Evolutionary conservation across 176 grass and related monocot species (phyloP).

Genomic region (Musa troglodytarum): DNA sequence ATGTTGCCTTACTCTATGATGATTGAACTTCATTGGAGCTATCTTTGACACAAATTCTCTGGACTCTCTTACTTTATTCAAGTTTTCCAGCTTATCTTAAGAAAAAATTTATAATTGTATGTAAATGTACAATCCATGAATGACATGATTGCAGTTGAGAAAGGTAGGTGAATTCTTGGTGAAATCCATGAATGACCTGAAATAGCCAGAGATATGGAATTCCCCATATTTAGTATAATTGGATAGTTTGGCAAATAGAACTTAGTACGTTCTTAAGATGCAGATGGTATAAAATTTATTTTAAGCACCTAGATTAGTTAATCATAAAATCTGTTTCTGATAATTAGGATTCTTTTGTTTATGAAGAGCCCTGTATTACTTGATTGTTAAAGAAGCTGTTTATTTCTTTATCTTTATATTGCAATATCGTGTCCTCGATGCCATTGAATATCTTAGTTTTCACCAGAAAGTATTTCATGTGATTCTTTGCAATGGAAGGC

Average conservation of each 20-base stretch:
- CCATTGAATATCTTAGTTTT: background rate
- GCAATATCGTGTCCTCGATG: background rate
- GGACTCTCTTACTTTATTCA: too few relatives aligned
- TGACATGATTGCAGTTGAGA: too few relatives aligned
- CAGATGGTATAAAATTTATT: background rate
- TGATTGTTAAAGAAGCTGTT: background rate
- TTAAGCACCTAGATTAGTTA: background rate
- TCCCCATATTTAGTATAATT: background rate
- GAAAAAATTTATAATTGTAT: too few relatives aligned
- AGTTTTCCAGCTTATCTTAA: too few relatives aligned
- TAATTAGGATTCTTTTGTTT: background rate
- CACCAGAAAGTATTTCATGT: background rate
- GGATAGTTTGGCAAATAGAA: background rate
- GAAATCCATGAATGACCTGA: too few relatives aligned
- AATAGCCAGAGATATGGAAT: background rate
- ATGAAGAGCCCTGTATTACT: background rate
- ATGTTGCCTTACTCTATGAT: too few relatives aligned
- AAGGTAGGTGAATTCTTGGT: too few relatives aligned
- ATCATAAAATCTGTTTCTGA: background rate
- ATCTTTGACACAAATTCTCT: too few relatives aligned
- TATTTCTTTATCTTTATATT: background rate
- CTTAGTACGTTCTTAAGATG: background rate
- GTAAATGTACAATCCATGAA: too few relatives aligned
- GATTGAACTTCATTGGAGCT: too few relatives aligned
- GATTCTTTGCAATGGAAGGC: conserved; percentile 2